Percentiles rank a stretch among this genome's conserved stretches.
These are phyloP conservation scores for Pelargonium myrrhifolium DNA, from an alignment of 441 rosid species.

Conservation along the genomic window DNA sequence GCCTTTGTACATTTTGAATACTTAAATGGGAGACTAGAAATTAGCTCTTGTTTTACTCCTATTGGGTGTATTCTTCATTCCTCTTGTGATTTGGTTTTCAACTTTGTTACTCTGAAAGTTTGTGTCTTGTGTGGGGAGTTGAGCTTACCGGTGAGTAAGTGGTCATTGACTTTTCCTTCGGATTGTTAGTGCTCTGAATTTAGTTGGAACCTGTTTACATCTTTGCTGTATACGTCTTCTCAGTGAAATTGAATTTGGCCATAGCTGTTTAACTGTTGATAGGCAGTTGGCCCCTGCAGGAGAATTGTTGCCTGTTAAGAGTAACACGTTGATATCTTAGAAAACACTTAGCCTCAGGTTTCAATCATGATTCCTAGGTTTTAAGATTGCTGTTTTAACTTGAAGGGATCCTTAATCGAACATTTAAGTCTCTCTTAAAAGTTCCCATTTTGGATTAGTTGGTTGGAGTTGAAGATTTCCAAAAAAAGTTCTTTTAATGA, in stretches of 20 bases:
- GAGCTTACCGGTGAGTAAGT: not conserved
- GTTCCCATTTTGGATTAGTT: not conserved
- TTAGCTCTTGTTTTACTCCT: too few species aligned
- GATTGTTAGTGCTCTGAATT: not conserved
- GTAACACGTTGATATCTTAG: too few species aligned
- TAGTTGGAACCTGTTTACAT: not conserved
- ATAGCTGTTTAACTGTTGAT: too few species aligned
- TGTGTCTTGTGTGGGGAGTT: not conserved
- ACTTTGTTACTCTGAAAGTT: too few species aligned
- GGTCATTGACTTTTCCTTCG: not conserved
- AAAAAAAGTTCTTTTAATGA: not conserved
- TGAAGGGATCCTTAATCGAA: not conserved
- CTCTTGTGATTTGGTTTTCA: too few species aligned
- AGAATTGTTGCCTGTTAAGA: too few species aligned
- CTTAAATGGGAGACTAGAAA: too few species aligned
- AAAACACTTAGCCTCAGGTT: too few species aligned
- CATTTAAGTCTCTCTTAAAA: not conserved
- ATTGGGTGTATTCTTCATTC: not conserved
- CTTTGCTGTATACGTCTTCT: too few species aligned
- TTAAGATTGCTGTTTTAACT: not conserved
- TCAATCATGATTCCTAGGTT: not conserved
- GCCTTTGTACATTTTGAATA: too few species aligned
- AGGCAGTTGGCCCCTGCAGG: too few species aligned
- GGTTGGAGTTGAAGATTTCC: not conserved
- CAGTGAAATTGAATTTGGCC: too few species aligned